Conservation (phyloP, 768 basidiomycete genomes). For the Boletus edulis region DNA sequence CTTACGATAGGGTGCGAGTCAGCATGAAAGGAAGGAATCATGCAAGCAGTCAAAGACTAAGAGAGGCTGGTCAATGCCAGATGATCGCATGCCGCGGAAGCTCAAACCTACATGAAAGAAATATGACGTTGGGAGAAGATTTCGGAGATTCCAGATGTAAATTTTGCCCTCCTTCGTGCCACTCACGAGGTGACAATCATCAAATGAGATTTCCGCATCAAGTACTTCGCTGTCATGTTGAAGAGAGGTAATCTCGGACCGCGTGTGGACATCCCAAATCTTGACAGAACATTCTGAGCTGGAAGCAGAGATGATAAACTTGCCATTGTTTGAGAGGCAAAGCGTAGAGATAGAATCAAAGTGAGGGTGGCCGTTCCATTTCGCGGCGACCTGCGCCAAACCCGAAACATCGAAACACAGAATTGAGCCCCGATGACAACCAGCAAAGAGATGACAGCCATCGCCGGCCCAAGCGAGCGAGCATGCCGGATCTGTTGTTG, state of each 20-base stretch:
- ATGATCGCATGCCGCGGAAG: background rate
- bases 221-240: conserved; percentile 6
- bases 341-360: conserved; percentile 14
- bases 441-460: conserved; percentile 16
- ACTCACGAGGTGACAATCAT: conserved; percentile 10
- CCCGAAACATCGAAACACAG: conserved; percentile 9
- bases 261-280: conserved; percentile 15
- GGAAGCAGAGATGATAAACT: conserved; percentile 21
- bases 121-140: conserved; percentile 5
- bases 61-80: background rate
- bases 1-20: conserved; percentile 5
- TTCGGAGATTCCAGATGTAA: conserved; percentile 15
- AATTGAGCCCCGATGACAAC: conserved; percentile 12
- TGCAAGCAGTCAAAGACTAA: conserved; percentile 8
- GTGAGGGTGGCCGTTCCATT: conserved; percentile 12
- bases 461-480: conserved; percentile 22
- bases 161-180: conserved; percentile 5
- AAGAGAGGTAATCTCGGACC: conserved; percentile 6
- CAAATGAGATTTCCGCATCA: conserved; percentile 13
- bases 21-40: background rate
- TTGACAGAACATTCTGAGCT: conserved; percentile 11
- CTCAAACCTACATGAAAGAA: conserved; percentile 9
- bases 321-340: conserved; percentile 18
- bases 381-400: background rate
- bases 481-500: background rate